These are phyloP conservation scores for Hemerocallis citrina DNA, from an alignment of 106 monocot species.

Conservation along the genomic window DNA sequence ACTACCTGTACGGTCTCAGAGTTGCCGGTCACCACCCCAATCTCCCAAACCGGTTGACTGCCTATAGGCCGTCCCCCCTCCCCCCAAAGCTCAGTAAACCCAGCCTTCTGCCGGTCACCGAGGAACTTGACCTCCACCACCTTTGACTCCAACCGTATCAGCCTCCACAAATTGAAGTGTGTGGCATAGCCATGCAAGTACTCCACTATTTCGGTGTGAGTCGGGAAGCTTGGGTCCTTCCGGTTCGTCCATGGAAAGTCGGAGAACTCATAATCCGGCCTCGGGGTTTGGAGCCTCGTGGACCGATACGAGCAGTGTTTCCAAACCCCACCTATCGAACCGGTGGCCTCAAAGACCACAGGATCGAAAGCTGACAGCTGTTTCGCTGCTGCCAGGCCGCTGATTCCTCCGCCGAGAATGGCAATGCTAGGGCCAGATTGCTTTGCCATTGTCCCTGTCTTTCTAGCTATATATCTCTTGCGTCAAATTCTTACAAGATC, in stretches of 20 bases:
- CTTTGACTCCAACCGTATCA: slow-evolving; percentile 37
- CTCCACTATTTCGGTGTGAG: slow-evolving; percentile 54
- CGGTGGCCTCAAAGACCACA: slow-evolving; percentile 75
- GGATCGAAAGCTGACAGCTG: slow-evolving; percentile 44
- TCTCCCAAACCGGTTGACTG: slow-evolving; percentile 58
- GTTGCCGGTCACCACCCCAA: slow-evolving; percentile 40
- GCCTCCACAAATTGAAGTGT: slow-evolving; percentile 49
- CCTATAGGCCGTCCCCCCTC: slow-evolving; percentile 29
- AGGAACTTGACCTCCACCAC: slow-evolving; percentile 50
- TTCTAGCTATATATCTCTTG: not conserved
- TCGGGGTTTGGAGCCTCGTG: slow-evolving; percentile 76
- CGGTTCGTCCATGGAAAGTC: slow-evolving; percentile 71
- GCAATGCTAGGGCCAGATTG: slow-evolving; percentile 29
- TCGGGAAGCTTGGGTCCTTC: slow-evolving; percentile 49
- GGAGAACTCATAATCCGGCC: slow-evolving; percentile 90
- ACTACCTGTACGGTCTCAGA: slow-evolving; percentile 33
- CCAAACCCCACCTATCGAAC: slow-evolving; percentile 82
- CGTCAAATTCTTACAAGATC: not conserved
- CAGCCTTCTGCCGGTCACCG: slow-evolving; percentile 32
- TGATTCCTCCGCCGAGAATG: slow-evolving; percentile 70
- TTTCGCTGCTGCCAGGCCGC: slow-evolving; percentile 68
- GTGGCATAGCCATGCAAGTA: slow-evolving; percentile 72
- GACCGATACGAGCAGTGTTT: slow-evolving; percentile 66
- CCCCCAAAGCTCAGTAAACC: slow-evolving; percentile 40
- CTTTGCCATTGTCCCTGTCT: slow-evolving; percentile 10